Conservation (phyloP, 257 asterid genomes). For the Perilla frutescens region DNA sequence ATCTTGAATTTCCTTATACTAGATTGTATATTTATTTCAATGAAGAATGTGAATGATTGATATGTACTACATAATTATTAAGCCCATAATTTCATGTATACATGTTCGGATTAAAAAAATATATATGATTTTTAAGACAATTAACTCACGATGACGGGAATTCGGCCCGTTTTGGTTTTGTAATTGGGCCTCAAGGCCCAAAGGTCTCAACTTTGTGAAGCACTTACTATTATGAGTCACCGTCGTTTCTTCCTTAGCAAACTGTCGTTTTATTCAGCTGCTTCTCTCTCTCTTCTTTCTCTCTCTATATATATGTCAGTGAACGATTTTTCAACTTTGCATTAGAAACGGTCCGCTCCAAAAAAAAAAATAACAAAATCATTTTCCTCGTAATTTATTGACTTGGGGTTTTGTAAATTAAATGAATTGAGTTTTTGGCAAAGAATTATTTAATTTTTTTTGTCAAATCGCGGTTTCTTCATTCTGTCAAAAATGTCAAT, state of each 20-base stretch:
- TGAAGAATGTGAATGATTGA: too few species aligned
- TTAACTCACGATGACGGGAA: too few species aligned
- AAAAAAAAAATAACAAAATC: too few species aligned
- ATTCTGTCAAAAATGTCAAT: slow-evolving; percentile 17
- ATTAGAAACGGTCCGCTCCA: neutral
- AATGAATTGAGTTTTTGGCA: neutral
- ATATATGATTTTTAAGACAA: too few species aligned
- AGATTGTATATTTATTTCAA: too few species aligned
- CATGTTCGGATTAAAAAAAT: too few species aligned
- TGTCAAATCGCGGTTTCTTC: slow-evolving; percentile 26
- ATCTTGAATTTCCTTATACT: too few species aligned
- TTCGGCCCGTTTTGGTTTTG: too few species aligned
- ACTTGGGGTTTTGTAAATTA: slow-evolving; percentile 16
- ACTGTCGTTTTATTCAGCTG: neutral
- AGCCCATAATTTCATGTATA: too few species aligned
- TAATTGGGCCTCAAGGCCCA: too few species aligned
- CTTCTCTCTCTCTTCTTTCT: neutral
- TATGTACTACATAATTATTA: too few species aligned
- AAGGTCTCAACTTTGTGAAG: too few species aligned
- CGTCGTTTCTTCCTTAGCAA: neutral
- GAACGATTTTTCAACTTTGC: slow-evolving; percentile 14
- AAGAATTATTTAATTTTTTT: neutral
- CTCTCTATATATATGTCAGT: neutral
- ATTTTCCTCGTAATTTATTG: neutral
- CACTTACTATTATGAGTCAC: neutral